Base-by-base conservation (phyloP, 345 rosid species). In the Salix brachista region DNA sequence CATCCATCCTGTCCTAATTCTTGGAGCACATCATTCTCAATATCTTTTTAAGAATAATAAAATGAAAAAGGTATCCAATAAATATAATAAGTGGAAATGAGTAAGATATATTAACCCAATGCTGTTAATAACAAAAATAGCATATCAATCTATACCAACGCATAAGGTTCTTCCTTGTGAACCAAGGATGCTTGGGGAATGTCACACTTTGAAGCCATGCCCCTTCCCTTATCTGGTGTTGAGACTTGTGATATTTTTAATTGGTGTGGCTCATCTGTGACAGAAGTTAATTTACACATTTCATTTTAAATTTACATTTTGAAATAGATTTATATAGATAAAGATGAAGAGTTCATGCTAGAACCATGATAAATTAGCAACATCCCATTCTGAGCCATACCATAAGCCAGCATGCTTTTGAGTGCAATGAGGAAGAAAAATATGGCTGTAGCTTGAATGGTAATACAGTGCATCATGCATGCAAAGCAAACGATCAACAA, bases 91-190 rank as follows among this genome's bases (percentile, higher is more conserved):
- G 34, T 32, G 41, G 8, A 13, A 65, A 65, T 8, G 16, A 36
- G 39, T 13, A 17, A 65, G 17, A 65, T 16, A 65, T 65, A 16
- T 28, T 64, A 13, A 65, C 39, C 34, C 19, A 30, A 8, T 1
- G 17, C 1, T 65, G 36, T 14, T 65, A 2, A 65, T 65, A 65
- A 65, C 14, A 28, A 32, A 65, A 16, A 58, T 25, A n/a, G 23
- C 18, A 65, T 17, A 23, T 18, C 41, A 28, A 79, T 41, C 77
- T 76, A 72, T 88, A 94, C 97, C 89, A 84, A 80, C 65, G 91
- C 87, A 76, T 87, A 87, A 50, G 98, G 96, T 79, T 92, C 86
- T 84, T 94, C 97, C 32, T 39, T 70, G 81, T 90, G 97, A 73
- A 94, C 84, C 80, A 94, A 87, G 67, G 90, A 80, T 56, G 93